Conservation (phyloP, 2,329 filamentous ascomycete genomes). For the Chrysoporthe austroafricana region DNA sequence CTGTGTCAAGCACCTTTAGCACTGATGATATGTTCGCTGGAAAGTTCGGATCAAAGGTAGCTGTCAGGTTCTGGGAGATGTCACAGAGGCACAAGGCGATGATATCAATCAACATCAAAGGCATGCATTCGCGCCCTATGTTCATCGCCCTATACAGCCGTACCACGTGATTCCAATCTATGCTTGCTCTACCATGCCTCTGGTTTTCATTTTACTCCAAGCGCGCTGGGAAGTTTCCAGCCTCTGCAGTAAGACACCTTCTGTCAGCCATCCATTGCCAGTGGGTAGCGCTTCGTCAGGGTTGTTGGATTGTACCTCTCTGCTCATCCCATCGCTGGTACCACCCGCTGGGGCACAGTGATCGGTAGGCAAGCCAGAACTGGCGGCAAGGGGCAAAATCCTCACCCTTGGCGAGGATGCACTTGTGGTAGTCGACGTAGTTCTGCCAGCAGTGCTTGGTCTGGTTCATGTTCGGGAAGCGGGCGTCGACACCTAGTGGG, state of each 20-base stretch:
- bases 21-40: no score
- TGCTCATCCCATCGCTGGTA: slow-evolving; percentile 95
- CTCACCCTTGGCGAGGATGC: slow-evolving; percentile 97
- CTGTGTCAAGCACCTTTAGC: background rate
- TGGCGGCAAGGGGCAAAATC: slow-evolving; percentile 94
- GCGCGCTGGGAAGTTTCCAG: slow-evolving; percentile 69
- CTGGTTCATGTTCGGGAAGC: slow-evolving; percentile 98
- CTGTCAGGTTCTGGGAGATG: background rate
- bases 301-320: slow-evolving; percentile 59
- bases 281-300: background rate
- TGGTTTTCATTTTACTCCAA: slow-evolving; percentile 55
- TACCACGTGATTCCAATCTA: slow-evolving; percentile 25
- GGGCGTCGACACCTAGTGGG: slow-evolving; percentile 89
- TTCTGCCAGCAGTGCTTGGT: slow-evolving; percentile 99
- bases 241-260: slow-evolving; percentile 50
- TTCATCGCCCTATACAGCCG: slow-evolving; percentile 31
- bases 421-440: slow-evolving; percentile 99
- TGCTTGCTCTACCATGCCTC: slow-evolving; percentile 9
- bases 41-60: background rate
- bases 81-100: background rate
- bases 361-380: slow-evolving; percentile 97
- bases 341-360: slow-evolving; percentile 96
- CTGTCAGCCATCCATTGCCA: background rate
- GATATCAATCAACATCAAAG: slow-evolving; percentile 15
- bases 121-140: slow-evolving; percentile 31